Evolutionary conservation across 768 basidiomycete genomes (phyloP).

Genomic region (Mycena alexandri): DNA sequence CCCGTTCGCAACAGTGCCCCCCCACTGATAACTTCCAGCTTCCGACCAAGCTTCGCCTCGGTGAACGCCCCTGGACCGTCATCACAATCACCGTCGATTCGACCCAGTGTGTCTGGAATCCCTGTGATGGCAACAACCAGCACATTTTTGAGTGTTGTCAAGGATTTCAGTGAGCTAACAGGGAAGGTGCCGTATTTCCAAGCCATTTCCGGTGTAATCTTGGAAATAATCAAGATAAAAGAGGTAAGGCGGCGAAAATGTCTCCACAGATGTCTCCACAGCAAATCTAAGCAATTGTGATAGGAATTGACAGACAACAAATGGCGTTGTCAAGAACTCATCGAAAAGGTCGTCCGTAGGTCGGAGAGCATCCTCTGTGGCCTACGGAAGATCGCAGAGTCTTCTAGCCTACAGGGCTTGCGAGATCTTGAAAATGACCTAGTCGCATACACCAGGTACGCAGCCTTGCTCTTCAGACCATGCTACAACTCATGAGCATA

Average conservation of each 20-base stretch:
- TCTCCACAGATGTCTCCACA: conserved; percentile 1
- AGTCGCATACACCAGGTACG: conserved; percentile 26
- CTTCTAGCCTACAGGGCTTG: conserved; percentile 30
- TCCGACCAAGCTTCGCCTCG: background rate
- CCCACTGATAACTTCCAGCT: background rate
- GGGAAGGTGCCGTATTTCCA: no score
- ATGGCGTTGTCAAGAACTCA: conserved; percentile 36
- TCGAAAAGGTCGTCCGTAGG: conserved; percentile 35
- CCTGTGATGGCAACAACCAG: conserved; percentile 21
- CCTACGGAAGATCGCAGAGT: conserved; percentile 24
- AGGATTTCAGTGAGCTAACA: no score
- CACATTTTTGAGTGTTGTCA: no score
- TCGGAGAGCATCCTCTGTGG: conserved; percentile 31
- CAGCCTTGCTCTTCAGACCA: background rate
- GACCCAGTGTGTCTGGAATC: conserved; percentile 10
- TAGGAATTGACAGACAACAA: conserved; percentile 36
- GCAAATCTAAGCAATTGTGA: background rate
- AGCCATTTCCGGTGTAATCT: conserved; percentile 28
- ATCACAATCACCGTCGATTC: conserved; percentile 4
- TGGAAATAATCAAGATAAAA: conserved; percentile 36
- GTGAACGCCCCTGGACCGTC: background rate
- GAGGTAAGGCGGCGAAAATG: conserved; percentile 31
- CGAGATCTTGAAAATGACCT: conserved; percentile 34
- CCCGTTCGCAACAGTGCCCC: conserved; percentile 12
- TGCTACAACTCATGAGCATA: conserved; percentile 7